Evolutionary conservation across 805 yeast genomes (phyloP), one percentile per base, ranked within the genome.

Genomic region (Wickerhamiella azyma): DNA sequence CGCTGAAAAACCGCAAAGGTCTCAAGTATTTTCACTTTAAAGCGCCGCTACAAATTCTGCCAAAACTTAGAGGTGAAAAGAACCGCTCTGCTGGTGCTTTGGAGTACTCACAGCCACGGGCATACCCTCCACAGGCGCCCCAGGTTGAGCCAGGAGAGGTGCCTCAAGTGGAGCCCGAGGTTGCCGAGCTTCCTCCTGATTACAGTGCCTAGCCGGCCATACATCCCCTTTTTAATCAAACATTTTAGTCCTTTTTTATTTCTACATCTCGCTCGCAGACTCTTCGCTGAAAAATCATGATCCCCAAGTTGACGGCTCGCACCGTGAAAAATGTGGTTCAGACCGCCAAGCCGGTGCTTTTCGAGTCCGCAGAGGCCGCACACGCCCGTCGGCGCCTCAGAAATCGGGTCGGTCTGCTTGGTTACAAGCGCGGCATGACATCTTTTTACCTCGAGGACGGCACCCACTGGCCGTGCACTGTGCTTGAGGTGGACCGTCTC

Each of bases 351-450:
- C 75, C 81, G 14, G 63, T 69, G 13, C 69, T 78, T 37, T 72
- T 75, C 57, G 85, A 81, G 60, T 72, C 89, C 2, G 77, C 79
- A 32, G 83, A 74, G 52, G 71, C 73, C 41, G 79, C 84, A 29
- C 79, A 85, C 58, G 65, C 69, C 43, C 75, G 96, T 62, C 81
- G 79, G 60, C 72, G 78, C 61, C 68, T 89, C 30, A 77, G 85
- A 26, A 62, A 65, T 38, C 77, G 98, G 64, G 79, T 94, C 7
- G 98, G 98, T 10, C 67, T 85, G 17, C 65, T 89, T 26, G 94
- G 94, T 1, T 67, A 77, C 52, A 92, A 92, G 61, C 70, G 81
- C 48, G 97, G 96, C 14, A 89, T 89, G 96, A 77, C 86, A 43
- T 77, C 92, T 13, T 83, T 77, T 74, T 89, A 74, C 51, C 72